These are phyloP conservation scores for Friedmanniomyces simplex DNA, from an alignment of 495 filamentous ascomycete species.

Conservation along the genomic window DNA sequence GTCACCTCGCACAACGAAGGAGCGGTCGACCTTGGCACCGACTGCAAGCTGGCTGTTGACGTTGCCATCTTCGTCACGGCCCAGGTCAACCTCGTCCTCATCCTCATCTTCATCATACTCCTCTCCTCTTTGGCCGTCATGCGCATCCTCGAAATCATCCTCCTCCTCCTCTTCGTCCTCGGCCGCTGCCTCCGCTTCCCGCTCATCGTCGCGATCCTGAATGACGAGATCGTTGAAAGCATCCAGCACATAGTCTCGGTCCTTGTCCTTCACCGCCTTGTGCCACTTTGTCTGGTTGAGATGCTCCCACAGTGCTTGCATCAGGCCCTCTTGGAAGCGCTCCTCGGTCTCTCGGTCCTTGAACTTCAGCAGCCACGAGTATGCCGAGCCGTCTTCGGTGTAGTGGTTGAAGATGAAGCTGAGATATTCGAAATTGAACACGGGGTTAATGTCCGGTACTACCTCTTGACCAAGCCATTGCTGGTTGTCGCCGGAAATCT, in stretches of 20 bases:
- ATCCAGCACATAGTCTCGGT: conserved; percentile 87
- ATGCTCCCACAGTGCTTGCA: conserved; percentile 95
- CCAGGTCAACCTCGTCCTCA: conserved; percentile 67
- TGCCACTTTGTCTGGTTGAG: conserved; percentile 89
- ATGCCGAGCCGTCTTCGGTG: conserved; percentile 73
- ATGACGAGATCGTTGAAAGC: conserved; percentile 92
- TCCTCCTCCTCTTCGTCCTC: conserved; percentile 54
- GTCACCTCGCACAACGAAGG: conserved; percentile 89
- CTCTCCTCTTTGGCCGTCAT: conserved; percentile 54
- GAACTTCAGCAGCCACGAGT: conserved; percentile 93
- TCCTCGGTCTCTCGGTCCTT: conserved; percentile 69
- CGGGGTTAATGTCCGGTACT: conserved; percentile 84
- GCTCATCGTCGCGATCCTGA: conserved; percentile 61
- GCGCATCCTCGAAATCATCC: conserved; percentile 52
- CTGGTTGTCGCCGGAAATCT: conserved; percentile 64
- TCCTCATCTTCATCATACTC: conserved; percentile 91
- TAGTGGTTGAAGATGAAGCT: conserved; percentile 99
- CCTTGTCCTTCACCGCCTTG: conserved; percentile 73
- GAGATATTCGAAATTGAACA: conserved; percentile 96
- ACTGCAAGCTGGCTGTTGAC: conserved; percentile 95
- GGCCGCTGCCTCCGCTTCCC: conserved; percentile 47
- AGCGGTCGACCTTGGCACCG: conserved; percentile 93
- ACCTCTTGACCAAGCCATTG: conserved; percentile 86
- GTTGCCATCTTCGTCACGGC: conserved; percentile 60
- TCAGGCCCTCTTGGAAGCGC: conserved; percentile 83